Conservation (phyloP, 768 basidiomycete species). For the Tylopilus subfusipes region DNA sequence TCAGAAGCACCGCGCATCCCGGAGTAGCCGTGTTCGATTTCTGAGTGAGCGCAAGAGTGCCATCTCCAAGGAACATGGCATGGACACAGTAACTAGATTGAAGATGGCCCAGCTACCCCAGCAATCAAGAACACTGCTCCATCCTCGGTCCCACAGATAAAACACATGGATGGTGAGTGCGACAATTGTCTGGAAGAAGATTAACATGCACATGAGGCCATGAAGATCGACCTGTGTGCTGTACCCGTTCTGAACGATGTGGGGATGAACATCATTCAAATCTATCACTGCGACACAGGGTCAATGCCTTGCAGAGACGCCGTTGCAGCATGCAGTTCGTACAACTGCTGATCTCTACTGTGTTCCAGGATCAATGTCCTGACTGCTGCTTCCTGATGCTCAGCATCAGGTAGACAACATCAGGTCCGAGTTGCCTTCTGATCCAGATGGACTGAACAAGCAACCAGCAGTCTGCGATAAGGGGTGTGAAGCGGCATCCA, state of each 20-base stretch:
- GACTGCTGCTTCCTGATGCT: constrained; percentile 3
- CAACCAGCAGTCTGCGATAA: no score
- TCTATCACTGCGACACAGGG: not conserved
- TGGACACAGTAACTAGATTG: not conserved
- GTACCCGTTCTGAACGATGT: not conserved
- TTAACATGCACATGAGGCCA: not conserved
- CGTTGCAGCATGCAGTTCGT: not conserved
- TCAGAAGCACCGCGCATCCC: not conserved
- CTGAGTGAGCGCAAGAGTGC: constrained; percentile 2
- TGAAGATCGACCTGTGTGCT: not conserved
- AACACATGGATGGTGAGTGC: not conserved
- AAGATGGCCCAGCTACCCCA: not conserved
- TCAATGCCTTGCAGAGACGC: not conserved
- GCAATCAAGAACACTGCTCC: no score
- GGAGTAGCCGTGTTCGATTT: not conserved
- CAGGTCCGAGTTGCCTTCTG: not conserved
- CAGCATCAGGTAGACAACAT: constrained; percentile 1
- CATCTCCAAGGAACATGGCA: not conserved
- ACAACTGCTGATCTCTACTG: not conserved
- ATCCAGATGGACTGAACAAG: not conserved
- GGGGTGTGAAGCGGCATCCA: not conserved
- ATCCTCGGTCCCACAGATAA: not conserved
- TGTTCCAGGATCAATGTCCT: constrained; percentile 1
- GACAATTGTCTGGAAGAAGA: not conserved
- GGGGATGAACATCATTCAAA: not conserved